phyloP scores from a whole-genome alignment of 1,139 yeast species.

The Citeromyces siamensis region DNA sequence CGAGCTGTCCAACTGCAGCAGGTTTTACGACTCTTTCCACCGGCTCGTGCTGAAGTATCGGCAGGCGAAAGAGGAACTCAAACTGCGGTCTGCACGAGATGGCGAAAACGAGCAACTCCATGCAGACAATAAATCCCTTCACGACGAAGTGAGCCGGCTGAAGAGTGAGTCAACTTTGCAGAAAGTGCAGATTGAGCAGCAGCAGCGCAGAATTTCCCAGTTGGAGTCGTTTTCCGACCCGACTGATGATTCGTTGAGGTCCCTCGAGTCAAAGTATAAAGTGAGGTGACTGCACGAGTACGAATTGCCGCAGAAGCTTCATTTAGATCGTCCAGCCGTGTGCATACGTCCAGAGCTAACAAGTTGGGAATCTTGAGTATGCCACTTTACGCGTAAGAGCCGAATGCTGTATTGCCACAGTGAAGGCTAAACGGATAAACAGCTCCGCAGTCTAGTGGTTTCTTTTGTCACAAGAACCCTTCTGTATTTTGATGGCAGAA shows the following conservation, averaged over 20 bases:
- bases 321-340: too few relatives aligned
- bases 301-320: background rate
- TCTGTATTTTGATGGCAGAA: too few relatives aligned
- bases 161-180: background rate
- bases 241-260: background rate
- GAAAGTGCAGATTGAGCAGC: background rate
- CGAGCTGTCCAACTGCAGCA: conserved; percentile 21
- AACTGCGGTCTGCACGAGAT: background rate
- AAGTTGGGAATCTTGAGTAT: too few relatives aligned
- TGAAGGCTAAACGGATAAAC: too few relatives aligned
- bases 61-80: conserved; percentile 17
- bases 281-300: background rate
- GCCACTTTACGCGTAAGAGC: too few relatives aligned
- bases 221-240: background rate
- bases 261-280: background rate
- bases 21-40: conserved; percentile 19
- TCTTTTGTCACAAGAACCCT: too few relatives aligned
- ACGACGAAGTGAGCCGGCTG: conserved; percentile 2
- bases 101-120: background rate
- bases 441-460: too few relatives aligned
- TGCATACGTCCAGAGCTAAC: too few relatives aligned
- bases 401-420: too few relatives aligned
- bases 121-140: background rate
- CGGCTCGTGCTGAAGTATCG: conserved; percentile 27
- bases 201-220: background rate